Percentiles rank a stretch among this genome's conserved stretches.
phyloP scores from a whole-genome alignment of 805 yeast genomes.

The Schizosaccharomyces octosporus region DNA sequence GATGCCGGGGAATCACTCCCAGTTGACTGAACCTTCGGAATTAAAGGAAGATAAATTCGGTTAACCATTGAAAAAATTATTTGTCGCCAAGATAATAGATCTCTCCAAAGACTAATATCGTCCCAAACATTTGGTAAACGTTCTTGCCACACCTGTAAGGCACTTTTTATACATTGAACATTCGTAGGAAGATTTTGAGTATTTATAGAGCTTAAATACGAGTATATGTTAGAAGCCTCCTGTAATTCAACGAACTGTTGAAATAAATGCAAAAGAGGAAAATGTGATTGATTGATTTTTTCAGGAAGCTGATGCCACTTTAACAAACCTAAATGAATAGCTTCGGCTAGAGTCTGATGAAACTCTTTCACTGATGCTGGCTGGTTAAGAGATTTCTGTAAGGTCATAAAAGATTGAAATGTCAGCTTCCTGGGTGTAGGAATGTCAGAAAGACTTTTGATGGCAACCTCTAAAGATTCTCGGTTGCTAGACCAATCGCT shows the following conservation, averaged over 20 bases:
- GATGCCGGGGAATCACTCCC: constrained; percentile 14
- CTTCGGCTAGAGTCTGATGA: constrained; percentile 77
- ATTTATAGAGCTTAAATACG: constrained; percentile 66
- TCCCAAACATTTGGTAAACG: constrained; percentile 92
- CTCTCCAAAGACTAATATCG: constrained; percentile 94
- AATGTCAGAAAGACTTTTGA: constrained; percentile 91
- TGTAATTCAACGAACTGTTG: constrained; percentile 93
- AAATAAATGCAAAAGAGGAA: constrained; percentile 73
- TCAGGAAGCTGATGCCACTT: constrained; percentile 82
- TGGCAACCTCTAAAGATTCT: constrained; percentile 82
- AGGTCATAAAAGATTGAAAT: constrained; percentile 76
- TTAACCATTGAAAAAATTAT: constrained; percentile 93
- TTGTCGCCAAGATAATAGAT: constrained; percentile 92
- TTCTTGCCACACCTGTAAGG: constrained; percentile 92
- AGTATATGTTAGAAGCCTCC: constrained; percentile 89
- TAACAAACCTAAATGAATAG: constrained; percentile 70
- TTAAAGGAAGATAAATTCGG: constrained; percentile 72
- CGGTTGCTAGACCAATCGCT: constrained; percentile 95
- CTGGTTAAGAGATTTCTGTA: constrained; percentile 84
- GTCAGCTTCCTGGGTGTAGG: constrained; percentile 94
- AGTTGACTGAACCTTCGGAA: constrained; percentile 39
- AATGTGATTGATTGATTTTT: constrained; percentile 56
- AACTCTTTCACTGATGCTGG: constrained; percentile 67
- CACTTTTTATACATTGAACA: constrained; percentile 82
- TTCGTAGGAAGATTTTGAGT: constrained; percentile 79